Evolutionary conservation across 2,329 filamentous ascomycete species (phyloP), one percentile per base, ranked within the genome.

Genomic region (Colletotrichum horii): DNA sequence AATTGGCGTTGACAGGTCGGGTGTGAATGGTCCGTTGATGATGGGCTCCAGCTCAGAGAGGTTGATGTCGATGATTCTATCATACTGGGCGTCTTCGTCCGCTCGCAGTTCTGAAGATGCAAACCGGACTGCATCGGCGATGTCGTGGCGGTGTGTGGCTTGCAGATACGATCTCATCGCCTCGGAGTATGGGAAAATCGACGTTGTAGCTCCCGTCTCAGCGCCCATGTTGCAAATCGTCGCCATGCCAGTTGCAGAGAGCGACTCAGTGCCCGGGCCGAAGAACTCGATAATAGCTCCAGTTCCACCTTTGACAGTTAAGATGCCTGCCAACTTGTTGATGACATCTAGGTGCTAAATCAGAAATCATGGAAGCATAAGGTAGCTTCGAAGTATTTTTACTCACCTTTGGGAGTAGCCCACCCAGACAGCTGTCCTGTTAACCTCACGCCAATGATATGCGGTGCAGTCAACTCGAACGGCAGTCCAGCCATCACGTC

Each of bases 231-330:
- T 87, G 77, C 83, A 85, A 58, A 94, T 93, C 9, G 93, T 94
- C 38, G 87, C 93, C 93, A 94, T 94, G 81, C 94, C 94, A 79
- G 94, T 96, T 82, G 90, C 91, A 76, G 91, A 93, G 32, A 95
- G 86, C 73, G 87, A 89, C 73, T 94, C 88, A 36, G 93, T 92
- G 86, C 94, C 94, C 79, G 93, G 92, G 12, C 85, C 84, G 78
- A 88, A 86, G 81, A 92, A 92, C 83, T 92, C 91, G 68, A 91
- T 87, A 80, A 94, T 94, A 64, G 92, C 92, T 81, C 93, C 94
- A 84, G 93, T 95, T 82, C 94, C 94, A 84, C 93, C 94, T 88
- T 95, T 95, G 81, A 95, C 93, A 70, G 93, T 95, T 48, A 95
- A 89, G 78, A 94, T 93, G 83, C 93, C 93, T 79, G 94, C 94